Base-by-base conservation (phyloP, 257 asterid genomes). In the Paraleonurus japonicus region DNA sequence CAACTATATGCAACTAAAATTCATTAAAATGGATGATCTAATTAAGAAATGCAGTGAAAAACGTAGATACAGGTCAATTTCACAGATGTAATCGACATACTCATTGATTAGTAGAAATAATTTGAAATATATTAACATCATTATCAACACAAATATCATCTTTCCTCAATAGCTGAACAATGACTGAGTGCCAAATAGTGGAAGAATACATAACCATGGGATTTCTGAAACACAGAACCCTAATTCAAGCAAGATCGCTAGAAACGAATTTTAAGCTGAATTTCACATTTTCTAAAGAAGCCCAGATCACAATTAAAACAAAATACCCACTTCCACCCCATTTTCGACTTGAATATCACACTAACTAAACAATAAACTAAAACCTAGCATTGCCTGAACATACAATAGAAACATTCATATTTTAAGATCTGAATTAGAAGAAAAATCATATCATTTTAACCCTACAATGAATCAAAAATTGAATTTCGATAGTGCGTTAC, bases 301-400 rank as follows among this genome's bases (percentile, higher is more conserved):
- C 23, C 76, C 75, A 72, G 73, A 54, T 68, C 67, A 73, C 15
- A 68, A 43, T n/a, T 48, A 20, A 39, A 53, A n/a, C 37, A 20
- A 22, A 63, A 6, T 6, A 73, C 41, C 11, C 63, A 61, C 0
- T 26, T 47, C 28, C 9, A 15, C 11, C 43, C 45, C 5, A 20
- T 7, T 27, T 43, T 24, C 65, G 19, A 47, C 59, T 32, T 17
- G 57, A 54, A 47, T 16, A 69, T 11, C 53, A 5, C 61, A 57
- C 50, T 24, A 35, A 61, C 73, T 12, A 37, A 12, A 53, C 69
- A 48, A 66, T 10, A 70, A 61, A 59, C 68, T 61, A 54, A 61
- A 50, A 39, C 55, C 27, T 37, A 70, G 48, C 43, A 72, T n/a
- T 2, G 17, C 75, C 30, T 32, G 63, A 32, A 12, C 64, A 2